Percentiles rank a stretch among this genome's conserved stretches.
These are phyloP conservation scores for Coffea eugenioides DNA, from an alignment of 257 asterid genomes.

Conservation along the genomic window DNA sequence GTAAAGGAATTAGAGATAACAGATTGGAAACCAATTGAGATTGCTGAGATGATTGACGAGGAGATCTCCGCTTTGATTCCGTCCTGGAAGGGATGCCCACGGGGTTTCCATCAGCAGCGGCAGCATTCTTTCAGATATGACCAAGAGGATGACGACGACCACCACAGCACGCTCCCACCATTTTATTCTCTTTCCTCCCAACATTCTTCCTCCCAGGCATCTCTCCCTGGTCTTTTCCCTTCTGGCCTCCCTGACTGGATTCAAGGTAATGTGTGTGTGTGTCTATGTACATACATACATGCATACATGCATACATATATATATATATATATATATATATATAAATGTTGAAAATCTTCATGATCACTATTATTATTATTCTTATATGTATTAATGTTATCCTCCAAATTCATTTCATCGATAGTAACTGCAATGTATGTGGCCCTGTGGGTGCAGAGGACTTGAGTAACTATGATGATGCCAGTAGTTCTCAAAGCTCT, in stretches of 20 bases:
- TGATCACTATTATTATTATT: background rate
- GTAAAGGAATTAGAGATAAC: constrained; percentile 66
- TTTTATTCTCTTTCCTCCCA: constrained; percentile 45
- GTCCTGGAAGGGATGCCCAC: constrained; percentile 34
- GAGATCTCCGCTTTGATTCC: constrained; percentile 61
- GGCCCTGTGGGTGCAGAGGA: constrained; percentile 37
- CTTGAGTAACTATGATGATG: constrained; percentile 32
- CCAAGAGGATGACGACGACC: constrained; percentile 48
- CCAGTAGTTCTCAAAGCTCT: constrained; percentile 52
- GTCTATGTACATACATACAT: too few species aligned
- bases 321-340: background rate
- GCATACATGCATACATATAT: too few species aligned
- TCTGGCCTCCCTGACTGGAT: constrained; percentile 37
- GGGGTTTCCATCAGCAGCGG: constrained; percentile 36
- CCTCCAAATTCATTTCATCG: background rate
- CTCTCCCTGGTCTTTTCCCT: constrained; percentile 42
- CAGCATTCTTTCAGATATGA: constrained; percentile 45
- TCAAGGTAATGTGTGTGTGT: constrained; percentile 28
- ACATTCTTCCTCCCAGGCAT: constrained; percentile 55
- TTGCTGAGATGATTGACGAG: constrained; percentile 69
- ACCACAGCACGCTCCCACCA: constrained; percentile 47
- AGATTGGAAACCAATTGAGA: constrained; percentile 70
- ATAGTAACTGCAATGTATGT: background rate
- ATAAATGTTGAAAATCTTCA: background rate
- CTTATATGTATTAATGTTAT: background rate